Base-by-base conservation (phyloP, 176 grass and related monocot species). In the Oryza glumipatula region DNA sequence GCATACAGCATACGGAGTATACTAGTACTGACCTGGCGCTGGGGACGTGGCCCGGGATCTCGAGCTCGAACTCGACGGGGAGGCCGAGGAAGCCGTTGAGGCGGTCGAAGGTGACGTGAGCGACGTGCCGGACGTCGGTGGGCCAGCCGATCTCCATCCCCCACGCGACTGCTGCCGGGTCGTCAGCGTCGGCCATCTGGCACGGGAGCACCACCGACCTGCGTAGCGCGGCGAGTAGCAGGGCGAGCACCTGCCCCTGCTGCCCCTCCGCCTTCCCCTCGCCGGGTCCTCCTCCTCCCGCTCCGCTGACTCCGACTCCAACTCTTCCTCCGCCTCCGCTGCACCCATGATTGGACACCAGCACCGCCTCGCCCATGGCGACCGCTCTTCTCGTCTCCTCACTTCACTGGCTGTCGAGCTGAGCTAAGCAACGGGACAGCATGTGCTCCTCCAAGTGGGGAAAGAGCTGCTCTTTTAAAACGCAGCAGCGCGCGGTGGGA, bases 51-150 rank as follows among this genome's bases (percentile, higher is more conserved):
- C 92, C 86, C 24, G 95, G 88, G 79, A 98, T 86, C 72, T 98
- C 92, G 44, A 91, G 80, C 87, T 95, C 91, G 82, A 98, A 95
- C 87, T 98, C 92, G 22, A 93, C 93, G 19, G 95, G 96, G 80
- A 98, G 89, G 28, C 93, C 96, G 46, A 95, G 93, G 85, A 98
- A 98, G 5, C 96, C 96, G 2, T 98, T 88, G 87, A 94, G 92
- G 61, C 96, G 87, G 74, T 98, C 96, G 73, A 98, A 98, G 77
- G 96, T 98, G 83, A 98, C 96, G 79, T 98, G 96, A 14, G 91
- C 93, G 77, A 98, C 93, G 79, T 98, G 96, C 43, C 91, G 87
- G 82, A 98, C 93, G 74, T 98, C 91, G 0, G 96, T 97, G 19
- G 94, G 94, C 91, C 91, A 97, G 22, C 94, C 79, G 76, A 97